Evolutionary conservation across 805 yeast genomes (phyloP).

Genomic region (Kluyveromyces starmeri): DNA sequence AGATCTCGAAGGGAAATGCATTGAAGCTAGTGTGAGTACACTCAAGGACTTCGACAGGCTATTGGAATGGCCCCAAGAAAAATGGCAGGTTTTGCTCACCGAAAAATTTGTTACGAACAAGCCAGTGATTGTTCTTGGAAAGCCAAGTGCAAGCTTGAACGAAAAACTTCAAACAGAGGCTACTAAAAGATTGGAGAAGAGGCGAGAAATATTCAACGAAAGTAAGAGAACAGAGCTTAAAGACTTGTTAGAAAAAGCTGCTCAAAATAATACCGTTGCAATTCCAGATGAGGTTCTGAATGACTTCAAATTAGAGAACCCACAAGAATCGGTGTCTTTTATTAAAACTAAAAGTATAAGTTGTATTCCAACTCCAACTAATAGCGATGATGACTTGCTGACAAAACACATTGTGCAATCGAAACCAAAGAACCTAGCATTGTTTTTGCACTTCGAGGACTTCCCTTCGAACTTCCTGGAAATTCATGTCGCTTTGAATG

Average conservation of each 20-base stretch:
- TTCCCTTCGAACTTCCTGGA: constrained; percentile 73
- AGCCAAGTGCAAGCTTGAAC: constrained; percentile 55
- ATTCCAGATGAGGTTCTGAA: constrained; percentile 63
- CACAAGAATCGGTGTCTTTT: constrained; percentile 56
- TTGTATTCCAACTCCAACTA: constrained; percentile 40
- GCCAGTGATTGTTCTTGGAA: constrained; percentile 58
- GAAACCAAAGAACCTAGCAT: constrained; percentile 45
- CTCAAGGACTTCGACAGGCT: constrained; percentile 48
- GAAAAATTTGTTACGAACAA: constrained; percentile 50
- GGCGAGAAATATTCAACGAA: constrained; percentile 46
- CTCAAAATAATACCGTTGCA: constrained; percentile 56
- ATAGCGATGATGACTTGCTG: constrained; percentile 26
- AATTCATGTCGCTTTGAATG: constrained; percentile 52
- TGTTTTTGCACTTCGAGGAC: constrained; percentile 71
- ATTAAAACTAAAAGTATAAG: constrained; percentile 59
- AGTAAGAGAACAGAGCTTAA: constrained; percentile 49
- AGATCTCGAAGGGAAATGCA: constrained; percentile 45
- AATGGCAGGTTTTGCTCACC: constrained; percentile 57
- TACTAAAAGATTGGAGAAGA: constrained; percentile 38
- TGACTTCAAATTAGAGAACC: constrained; percentile 64
- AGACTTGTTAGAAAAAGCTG: constrained; percentile 50
- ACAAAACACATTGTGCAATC: constrained; percentile 20
- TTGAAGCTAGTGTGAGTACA: constrained; percentile 45
- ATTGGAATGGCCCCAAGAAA: constrained; percentile 46
- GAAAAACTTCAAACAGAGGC: constrained; percentile 42